Base-by-base conservation (phyloP, 805 yeast species). In the Kodamaea kaohsiungensis region DNA sequence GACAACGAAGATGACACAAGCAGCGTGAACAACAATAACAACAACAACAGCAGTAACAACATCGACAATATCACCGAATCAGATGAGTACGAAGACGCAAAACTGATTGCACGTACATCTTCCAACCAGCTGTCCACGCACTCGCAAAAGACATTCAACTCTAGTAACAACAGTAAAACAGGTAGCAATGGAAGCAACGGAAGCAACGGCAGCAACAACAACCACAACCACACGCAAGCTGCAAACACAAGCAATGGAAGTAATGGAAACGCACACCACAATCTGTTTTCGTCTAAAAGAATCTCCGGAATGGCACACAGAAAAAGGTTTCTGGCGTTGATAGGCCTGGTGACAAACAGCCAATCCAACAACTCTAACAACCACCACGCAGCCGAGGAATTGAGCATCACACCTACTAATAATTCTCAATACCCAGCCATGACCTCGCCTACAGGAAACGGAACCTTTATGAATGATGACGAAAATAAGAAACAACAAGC, bases 251-350 rank as follows among this genome's bases (percentile, higher is more conserved):
- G 33, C 13, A 13, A 18, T 9, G 16, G 17, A 33, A 30, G 33
- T 15, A 30, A 27, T 16, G 37, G 45, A 5, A 48, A 30, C 9
- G 38, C 49, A 25, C 19, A 38, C 30, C 30, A 25, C 17, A 12
- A 19, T 18, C 17, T 19, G 25, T 42, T 51, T 46, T 45, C 53
- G 39, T 30, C 51, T 2, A 54, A 51, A 37, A 38, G 57, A 43
- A 37, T 51, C 10, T 54, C 57, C 16, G 54, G 55, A 2, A 30
- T 52, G 33, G 46, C 48, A 7, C 52, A 48, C 35, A 53, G 62
- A 33, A 64, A 61, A 48, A 47, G 70, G 40, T 60, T 65, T 27
- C 65, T 62, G 60, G 52, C 61, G 7, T 54, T 65, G 38, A 33
- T 56, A 17, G 59, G 59, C 19, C 54, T 43, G 48, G 49, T 30